Evolutionary conservation across 306 rosid species (phyloP), one percentile per base, ranked within the genome.

Genomic region (Mimosa bimucronata): DNA sequence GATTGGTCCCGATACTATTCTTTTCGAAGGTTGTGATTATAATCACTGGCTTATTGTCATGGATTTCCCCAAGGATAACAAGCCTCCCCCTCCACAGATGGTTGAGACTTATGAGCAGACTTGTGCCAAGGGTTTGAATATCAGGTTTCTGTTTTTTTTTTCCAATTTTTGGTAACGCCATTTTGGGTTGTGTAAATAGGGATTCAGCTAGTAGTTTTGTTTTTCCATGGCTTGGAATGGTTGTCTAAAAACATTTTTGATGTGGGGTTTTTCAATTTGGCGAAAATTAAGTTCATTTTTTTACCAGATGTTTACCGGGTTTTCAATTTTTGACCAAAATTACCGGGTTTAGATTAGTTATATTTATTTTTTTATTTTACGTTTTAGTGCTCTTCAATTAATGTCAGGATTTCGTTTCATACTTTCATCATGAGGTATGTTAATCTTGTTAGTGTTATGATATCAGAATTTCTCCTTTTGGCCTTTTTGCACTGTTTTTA

Each of bases 1-100:
- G 81, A 90, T 91, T 15, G 94, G 89, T 55, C 92, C 92, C n/a
- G 85, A 90, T 34, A 86, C 94, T 3, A 83, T 91, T 12, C 90
- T 91, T n/a, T 93, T 91, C 57, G 98, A 93, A 79, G 98, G 98
- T 7, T 91, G 94, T 85, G 98, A 93, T 53, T 91, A 91, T 86
- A 88, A 91, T 61, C 97, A 93, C 85, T 93, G 97, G 98, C 92
- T 91, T 28, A 80, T 93, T 70, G 90, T 88, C 72, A 90, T 90
- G 91, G 88, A 88, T 57, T 90, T 86, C 76, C 90, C 88, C 31
- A 81, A 68, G 76, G 92, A 88, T 41, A 76, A 82, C 31, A 84
- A 77, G 40, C 93, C 88, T 41, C 26, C 88, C 5, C 80, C 97
- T 0, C 87, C 88, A 80, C 84, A 91, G 18, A 91, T 90, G 94